Percentiles rank a stretch among this genome's conserved stretches.
Evolutionary conservation across 345 rosid genomes (phyloP).

Genomic region (Sisymbrium altissimum): DNA sequence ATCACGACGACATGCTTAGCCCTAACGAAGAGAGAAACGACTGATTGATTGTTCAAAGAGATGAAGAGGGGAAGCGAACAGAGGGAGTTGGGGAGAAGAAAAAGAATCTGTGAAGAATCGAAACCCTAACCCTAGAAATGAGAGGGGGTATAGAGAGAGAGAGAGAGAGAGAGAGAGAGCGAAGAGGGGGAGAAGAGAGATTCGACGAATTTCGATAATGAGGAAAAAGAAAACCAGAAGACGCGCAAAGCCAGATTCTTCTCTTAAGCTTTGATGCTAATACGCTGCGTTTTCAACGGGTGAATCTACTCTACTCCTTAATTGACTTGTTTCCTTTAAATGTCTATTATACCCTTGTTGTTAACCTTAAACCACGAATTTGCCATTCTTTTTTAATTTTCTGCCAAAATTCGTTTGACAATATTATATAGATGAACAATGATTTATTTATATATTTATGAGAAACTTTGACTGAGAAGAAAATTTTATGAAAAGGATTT

Average conservation of each 20-base stretch:
- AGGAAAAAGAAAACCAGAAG: conserved; percentile 19
- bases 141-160: not conserved
- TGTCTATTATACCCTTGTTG: conserved; percentile 8
- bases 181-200: not conserved
- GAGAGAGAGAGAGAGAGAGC: not conserved
- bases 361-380: not conserved
- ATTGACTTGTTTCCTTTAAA: not conserved
- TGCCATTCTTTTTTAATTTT: not conserved
- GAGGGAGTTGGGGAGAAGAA: conserved; percentile 1
- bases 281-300: conserved; percentile 34
- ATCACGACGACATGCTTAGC: conserved; percentile 41
- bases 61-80: not conserved
- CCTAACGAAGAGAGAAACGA: conserved; percentile 26
- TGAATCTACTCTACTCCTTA: not conserved
- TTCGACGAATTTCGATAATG: conserved; percentile 19
- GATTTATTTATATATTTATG: no score
- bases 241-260: conserved; percentile 26
- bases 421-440: no score
- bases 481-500: no score
- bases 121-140: conserved; percentile 57
- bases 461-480: no score
- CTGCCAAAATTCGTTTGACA: no score
- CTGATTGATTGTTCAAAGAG: not conserved
- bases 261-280: not conserved
- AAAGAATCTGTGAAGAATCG: conserved; percentile 16